Evolutionary conservation across 202 grass and related monocot species (phyloP).

Genomic region (Setaria viridis): DNA sequence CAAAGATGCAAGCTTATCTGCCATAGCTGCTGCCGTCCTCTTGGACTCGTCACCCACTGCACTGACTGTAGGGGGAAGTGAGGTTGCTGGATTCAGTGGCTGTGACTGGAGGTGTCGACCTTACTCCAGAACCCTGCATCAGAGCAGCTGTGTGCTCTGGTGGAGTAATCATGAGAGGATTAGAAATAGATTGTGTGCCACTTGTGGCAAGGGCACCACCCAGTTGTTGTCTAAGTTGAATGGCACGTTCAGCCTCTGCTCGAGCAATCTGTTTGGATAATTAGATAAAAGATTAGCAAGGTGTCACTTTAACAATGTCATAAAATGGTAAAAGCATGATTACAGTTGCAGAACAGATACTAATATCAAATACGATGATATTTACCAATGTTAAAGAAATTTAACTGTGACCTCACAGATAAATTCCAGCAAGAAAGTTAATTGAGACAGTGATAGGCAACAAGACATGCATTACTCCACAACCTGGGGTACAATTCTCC

Average conservation of each 20-base stretch:
- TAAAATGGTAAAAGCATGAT: conserved; percentile 19
- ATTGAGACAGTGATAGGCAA: conserved; percentile 1
- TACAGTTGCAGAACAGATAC: conserved; percentile 10
- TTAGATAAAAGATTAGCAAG: conserved; percentile 32
- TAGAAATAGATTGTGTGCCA: conserved; percentile 33
- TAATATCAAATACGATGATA: conserved; percentile 14
- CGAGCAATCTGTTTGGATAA: conserved; percentile 67
- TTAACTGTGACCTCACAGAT: neutral
- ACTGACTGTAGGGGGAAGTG: conserved; percentile 36
- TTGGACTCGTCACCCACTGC: conserved; percentile 66
- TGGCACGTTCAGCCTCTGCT: conserved; percentile 51
- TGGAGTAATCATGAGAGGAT: conserved; percentile 39
- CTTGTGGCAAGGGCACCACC: conserved; percentile 31
- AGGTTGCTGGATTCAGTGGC: conserved; percentile 44
- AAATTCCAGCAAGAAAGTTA: conserved; percentile 12
- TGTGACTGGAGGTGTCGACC: conserved; percentile 45
- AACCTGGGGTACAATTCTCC: neutral
- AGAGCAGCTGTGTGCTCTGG: conserved; percentile 46
- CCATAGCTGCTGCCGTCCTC: conserved; percentile 86
- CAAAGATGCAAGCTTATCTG: conserved; percentile 84
- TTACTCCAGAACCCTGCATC: conserved; percentile 40
- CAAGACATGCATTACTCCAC: conserved; percentile 15
- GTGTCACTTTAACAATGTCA: neutral
- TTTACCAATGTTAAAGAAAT: conserved; percentile 19
- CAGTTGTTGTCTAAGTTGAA: conserved; percentile 63